Conservation (phyloP, 2,329 filamentous ascomycete genomes). For the Cyclaneusma minus region DNA sequence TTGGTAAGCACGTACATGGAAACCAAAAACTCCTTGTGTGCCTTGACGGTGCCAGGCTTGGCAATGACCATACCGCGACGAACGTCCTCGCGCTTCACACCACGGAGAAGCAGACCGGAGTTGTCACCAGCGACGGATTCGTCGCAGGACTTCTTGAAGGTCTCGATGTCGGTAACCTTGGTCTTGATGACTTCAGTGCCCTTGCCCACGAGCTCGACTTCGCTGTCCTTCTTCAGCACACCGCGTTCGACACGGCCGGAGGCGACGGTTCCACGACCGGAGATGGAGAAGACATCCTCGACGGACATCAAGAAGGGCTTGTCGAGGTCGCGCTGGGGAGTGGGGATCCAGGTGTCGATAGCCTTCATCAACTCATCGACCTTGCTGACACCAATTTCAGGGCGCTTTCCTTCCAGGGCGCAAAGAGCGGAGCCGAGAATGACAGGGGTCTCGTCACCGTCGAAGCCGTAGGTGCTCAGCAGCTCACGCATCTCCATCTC, state of each 20-base stretch:
- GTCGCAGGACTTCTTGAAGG: slow-evolving; percentile 99
- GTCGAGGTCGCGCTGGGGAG: slow-evolving; percentile 81
- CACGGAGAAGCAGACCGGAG: slow-evolving; percentile 90
- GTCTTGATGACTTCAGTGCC: slow-evolving; percentile 75
- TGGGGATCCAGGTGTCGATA: slow-evolving; percentile 93
- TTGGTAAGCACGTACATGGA: slow-evolving; percentile 96
- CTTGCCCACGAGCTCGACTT: slow-evolving; percentile 91
- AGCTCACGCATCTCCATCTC: slow-evolving; percentile 99
- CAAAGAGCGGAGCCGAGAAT: slow-evolving; percentile 94
- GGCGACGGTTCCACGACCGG: slow-evolving; percentile 89
- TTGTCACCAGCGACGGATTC: slow-evolving; percentile 95
- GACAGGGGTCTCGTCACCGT: slow-evolving; percentile 95
- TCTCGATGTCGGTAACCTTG: slow-evolving; percentile 99
- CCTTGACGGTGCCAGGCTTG: slow-evolving; percentile 68
- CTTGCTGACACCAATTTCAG: slow-evolving; percentile 74
- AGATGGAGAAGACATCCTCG: slow-evolving; percentile 82
- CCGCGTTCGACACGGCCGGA: slow-evolving; percentile 97
- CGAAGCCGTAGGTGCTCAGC: slow-evolving; percentile 82
- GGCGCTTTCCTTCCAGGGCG: slow-evolving; percentile 72
- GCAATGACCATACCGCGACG: slow-evolving; percentile 87
- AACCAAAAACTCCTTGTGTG: slow-evolving; percentile 80
- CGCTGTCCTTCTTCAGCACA: slow-evolving; percentile 79
- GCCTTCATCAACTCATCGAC: slow-evolving; percentile 84
- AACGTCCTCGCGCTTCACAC: slow-evolving; percentile 90
- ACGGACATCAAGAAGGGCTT: slow-evolving; percentile 99